Base-by-base conservation (phyloP, 78 protist genomes). In the Ministeria vibrans region DNA sequence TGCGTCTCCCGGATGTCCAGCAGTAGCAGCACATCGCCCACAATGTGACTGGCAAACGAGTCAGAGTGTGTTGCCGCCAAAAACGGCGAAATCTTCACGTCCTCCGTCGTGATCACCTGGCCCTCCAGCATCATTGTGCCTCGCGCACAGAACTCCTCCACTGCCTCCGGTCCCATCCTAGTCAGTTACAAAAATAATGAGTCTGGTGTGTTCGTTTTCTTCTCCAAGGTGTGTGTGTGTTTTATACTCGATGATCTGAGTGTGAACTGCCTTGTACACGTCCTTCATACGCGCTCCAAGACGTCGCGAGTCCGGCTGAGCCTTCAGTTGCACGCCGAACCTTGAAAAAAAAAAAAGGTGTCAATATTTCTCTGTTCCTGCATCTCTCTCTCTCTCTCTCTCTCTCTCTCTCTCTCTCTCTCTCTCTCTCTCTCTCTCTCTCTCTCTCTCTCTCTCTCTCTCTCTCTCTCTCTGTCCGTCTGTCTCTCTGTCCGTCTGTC, bases 21-120 rank as follows among this genome's bases (percentile, higher is more conserved):
- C 30, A 80, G 30, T 42, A 80, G 68, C 32, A 83, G 49, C 20
- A 80, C 41, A 49, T n/a, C 77, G 69, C 64, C 71, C 45, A 59
- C 55, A 0, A 62, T 41, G 64, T 68, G 18, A 39, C 49, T 0
- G n/a, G 42, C 86, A 77, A 30, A 27, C 53, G 28, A 18, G 61
- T 0, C 0, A 36, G n/a, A 84, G 83, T 18, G 34, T 59, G 42
- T 75, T 30, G 25, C 81, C 84, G 53, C 32, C 43, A 15, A 84
- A 7, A 13, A 2, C 38, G 28, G 62, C 62, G 18, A 18, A 53
- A 53, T 53, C 62, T 53, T 18, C 62, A 53, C 62, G 62, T 53
- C 62, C 62, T 53, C 62, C 32, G 62, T 18, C 32, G 18, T 22
- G 62, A 53, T 53, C 62, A 23, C 62, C 32, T 74, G 42, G 39